These are phyloP conservation scores for Ascoidea asiatica DNA, from an alignment of 805 yeast species.

Conservation along the genomic window DNA sequence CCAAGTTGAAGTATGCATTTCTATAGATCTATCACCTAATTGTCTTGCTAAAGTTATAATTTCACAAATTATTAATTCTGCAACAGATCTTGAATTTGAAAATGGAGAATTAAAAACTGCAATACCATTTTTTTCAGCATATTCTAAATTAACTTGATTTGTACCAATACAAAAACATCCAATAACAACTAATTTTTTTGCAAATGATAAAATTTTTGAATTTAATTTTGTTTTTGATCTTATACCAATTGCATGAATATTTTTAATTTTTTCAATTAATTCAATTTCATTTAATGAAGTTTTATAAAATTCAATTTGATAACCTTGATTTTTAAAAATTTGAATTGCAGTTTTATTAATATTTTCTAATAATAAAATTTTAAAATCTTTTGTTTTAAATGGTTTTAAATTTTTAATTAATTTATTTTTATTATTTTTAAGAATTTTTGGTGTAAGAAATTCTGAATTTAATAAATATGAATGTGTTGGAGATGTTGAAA, in stretches of 20 bases:
- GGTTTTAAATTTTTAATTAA: slow-evolving; percentile 75
- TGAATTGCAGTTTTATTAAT: slow-evolving; percentile 87
- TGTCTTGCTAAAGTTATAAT: slow-evolving; percentile 91
- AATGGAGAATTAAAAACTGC: slow-evolving; percentile 98
- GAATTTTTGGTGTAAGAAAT: slow-evolving; percentile 25
- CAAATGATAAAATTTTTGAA: slow-evolving; percentile 65
- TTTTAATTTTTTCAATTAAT: slow-evolving; percentile 83
- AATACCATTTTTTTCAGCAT: slow-evolving; percentile 84
- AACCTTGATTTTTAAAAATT: slow-evolving; percentile 80
- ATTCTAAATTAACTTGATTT: slow-evolving; percentile 89
- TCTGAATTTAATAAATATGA: slow-evolving; percentile 45
- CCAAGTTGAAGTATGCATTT: slow-evolving; percentile 95
- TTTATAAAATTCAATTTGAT: slow-evolving; percentile 91
- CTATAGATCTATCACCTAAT: slow-evolving; percentile 91
- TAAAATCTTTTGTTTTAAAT: slow-evolving; percentile 89
- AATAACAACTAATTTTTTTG: slow-evolving; percentile 76
- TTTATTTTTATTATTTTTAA: slow-evolving; percentile 30
- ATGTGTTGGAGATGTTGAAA: slow-evolving; percentile 71
- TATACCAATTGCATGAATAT: slow-evolving; percentile 94
- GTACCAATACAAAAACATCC: slow-evolving; percentile 99
- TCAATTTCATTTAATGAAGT: slow-evolving; percentile 84
- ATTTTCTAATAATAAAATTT: slow-evolving; percentile 81
- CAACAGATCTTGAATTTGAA: slow-evolving; percentile 96
- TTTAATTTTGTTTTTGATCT: slow-evolving; percentile 93
- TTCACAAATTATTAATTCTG: slow-evolving; percentile 94